Conservation (phyloP, 2,329 filamentous ascomycete species). For the Botryosphaeria dothidea region DNA sequence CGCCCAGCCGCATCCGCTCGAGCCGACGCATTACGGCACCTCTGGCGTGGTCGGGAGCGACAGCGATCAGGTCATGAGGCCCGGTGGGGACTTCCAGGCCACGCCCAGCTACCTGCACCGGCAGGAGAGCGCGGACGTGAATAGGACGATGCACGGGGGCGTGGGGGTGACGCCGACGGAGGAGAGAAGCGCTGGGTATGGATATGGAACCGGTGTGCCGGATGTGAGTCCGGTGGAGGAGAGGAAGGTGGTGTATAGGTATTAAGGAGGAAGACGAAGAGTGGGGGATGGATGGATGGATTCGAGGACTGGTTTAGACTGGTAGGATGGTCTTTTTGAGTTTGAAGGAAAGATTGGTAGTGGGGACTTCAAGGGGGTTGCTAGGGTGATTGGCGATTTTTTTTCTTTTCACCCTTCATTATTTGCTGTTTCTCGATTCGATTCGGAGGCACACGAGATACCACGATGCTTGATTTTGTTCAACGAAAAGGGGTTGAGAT, state of each 20-base stretch:
- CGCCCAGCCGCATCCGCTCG: conserved; percentile 5
- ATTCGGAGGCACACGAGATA: conserved; percentile 7
- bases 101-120: conserved; percentile 46
- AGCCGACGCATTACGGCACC: conserved; percentile 12
- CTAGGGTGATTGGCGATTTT: not conserved
- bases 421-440: not conserved
- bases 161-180: not conserved
- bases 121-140: conserved; percentile 45
- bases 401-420: not conserved
- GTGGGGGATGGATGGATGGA: not conserved
- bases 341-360: too few relatives aligned
- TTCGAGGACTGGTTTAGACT: not conserved
- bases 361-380: too few relatives aligned
- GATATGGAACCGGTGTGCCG: not conserved
- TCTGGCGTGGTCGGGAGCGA: not conserved
- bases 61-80: conserved; percentile 17
- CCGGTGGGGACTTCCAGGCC: conserved; percentile 27
- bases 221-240: conserved; percentile 20
- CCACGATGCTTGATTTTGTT: not conserved
- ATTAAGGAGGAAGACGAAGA: not conserved
- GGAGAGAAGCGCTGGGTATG: not conserved
- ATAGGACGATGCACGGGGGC: conserved; percentile 49
- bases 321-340: too few relatives aligned
- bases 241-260: conserved; percentile 14
- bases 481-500: too few relatives aligned